Evolutionary conservation across 2,329 filamentous ascomycete species (phyloP), one percentile per base, ranked within the genome.

Genomic region (Pseudogymnoascus sp.): DNA sequence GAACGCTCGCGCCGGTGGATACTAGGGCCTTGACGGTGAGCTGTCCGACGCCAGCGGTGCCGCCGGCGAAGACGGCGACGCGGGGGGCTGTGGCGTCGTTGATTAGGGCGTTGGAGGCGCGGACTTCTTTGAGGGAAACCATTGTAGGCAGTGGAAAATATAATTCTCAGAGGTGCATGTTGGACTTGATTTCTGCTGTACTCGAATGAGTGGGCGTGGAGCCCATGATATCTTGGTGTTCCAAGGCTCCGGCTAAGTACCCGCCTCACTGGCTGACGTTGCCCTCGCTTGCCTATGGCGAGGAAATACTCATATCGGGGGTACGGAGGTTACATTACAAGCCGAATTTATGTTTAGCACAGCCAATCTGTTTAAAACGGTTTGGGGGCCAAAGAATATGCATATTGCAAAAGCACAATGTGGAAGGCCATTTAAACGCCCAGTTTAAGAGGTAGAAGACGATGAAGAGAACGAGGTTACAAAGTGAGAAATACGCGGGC

Each of bases 31-130:
- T 77, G 12, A 82, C 68, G 0, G 80, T 75, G 13, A 73, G 67
- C 59, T 79, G 73, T 6, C 81, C 81, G 41, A 84, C 81, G 25
- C 81, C 81, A 29, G 76, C 76, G 12, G 81, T 84, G 9, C 75
- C 81, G 38, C 81, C 80, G 6, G 81, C 75, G 63, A 82, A 82
- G 39, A 81, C 74, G 33, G 77, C 77, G 31, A 65, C 44, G 9
- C 44, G 61, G 35, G 63, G 63, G 35, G 60, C 36, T 2, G 58
- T 62, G 21, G 48, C 60, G 51, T 63, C 61, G 27, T 61, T 62
- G 42, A 66, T 62, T 36, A 51, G 60, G 21, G 62, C 60, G 21
- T 55, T 63, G 60, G 60, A 62, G 15, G 63, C 29, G n/a, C n/a
- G 13, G 27, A 51, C 12, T 17, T 51, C 27, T 51, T 51, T 31